These are phyloP conservation scores for Suillus occidentalis DNA, from an alignment of 768 basidiomycete genomes.

Conservation along the genomic window DNA sequence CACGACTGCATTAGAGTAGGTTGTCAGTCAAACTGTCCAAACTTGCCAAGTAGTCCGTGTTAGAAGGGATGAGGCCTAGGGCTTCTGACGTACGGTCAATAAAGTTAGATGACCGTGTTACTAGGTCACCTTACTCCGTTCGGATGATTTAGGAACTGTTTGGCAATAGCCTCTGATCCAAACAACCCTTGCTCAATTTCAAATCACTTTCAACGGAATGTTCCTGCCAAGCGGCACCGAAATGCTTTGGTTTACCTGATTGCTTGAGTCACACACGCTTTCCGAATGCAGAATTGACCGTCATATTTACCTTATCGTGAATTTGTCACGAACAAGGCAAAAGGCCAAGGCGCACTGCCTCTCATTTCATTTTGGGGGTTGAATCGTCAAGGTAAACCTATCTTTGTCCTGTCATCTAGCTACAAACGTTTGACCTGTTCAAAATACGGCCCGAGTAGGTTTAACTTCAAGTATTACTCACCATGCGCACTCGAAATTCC, in stretches of 20 bases:
- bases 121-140: too few species aligned
- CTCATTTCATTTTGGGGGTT: background rate
- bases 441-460: too few species aligned
- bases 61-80: too few species aligned
- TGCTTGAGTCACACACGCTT: background rate
- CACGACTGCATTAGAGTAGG: too few species aligned
- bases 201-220: background rate
- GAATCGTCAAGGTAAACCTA: background rate
- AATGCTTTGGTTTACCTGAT: constrained; percentile 1
- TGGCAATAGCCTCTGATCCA: constrained; percentile 2
- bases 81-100: too few species aligned
- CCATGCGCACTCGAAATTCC: too few species aligned
- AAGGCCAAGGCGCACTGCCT: background rate
- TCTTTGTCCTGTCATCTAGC: background rate
- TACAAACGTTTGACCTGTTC: too few species aligned
- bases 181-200: background rate
- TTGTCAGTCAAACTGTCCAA: too few species aligned
- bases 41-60: too few species aligned
- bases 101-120: too few species aligned
- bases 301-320: background rate
- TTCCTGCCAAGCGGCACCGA: background rate
- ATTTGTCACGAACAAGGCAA: background rate
- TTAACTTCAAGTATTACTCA: too few species aligned
- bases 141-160: background rate
- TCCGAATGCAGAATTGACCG: background rate